Percentiles rank a stretch among this genome's conserved stretches.
Evolutionary conservation across 441 rosid genomes (phyloP).

Genomic region (Flueggea neowawraea): DNA sequence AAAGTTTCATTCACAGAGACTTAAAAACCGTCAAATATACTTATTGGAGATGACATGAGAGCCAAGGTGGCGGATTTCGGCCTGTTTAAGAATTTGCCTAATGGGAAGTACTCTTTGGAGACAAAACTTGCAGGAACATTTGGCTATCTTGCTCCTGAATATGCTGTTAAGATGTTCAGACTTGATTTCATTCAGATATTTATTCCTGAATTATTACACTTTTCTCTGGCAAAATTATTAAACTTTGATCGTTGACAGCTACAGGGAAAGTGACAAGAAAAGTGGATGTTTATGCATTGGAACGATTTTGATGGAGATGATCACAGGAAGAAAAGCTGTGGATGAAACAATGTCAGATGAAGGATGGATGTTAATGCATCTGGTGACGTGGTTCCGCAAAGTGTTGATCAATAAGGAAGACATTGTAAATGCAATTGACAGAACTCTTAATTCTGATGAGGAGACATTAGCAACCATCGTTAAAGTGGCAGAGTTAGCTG

Average conservation of each 20-base stretch:
- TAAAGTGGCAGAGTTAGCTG: not conserved
- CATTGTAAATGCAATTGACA: too few species aligned
- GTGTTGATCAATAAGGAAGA: too few species aligned
- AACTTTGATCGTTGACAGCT: slow-evolving; percentile 6
- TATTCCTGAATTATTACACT: too few species aligned
- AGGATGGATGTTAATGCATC: not conserved
- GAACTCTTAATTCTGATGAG: not conserved
- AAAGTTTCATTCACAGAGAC: slow-evolving; percentile 69
- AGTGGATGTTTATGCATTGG: slow-evolving; percentile 28
- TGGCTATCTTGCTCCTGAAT: slow-evolving; percentile 89
- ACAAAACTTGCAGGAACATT: slow-evolving; percentile 81
- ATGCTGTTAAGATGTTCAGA: slow-evolving; percentile 46
- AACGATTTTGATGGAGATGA: slow-evolving; percentile 27
- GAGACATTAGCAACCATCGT: too few species aligned
- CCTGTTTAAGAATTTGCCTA: slow-evolving; percentile 69
- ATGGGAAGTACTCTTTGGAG: slow-evolving; percentile 71
- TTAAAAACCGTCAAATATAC: slow-evolving; percentile 77
- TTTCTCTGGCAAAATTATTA: too few species aligned
- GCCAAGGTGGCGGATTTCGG: slow-evolving; percentile 87
- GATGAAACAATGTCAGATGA: not conserved
- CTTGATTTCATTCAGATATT: too few species aligned
- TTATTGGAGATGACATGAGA: slow-evolving; percentile 78
- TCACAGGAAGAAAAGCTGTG: slow-evolving; percentile 20
- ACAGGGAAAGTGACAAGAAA: slow-evolving; percentile 33
- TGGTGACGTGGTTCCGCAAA: not conserved